Conservation (phyloP, 371 early-diverging fungal genomes). For the Rhizopus microsporus region DNA sequence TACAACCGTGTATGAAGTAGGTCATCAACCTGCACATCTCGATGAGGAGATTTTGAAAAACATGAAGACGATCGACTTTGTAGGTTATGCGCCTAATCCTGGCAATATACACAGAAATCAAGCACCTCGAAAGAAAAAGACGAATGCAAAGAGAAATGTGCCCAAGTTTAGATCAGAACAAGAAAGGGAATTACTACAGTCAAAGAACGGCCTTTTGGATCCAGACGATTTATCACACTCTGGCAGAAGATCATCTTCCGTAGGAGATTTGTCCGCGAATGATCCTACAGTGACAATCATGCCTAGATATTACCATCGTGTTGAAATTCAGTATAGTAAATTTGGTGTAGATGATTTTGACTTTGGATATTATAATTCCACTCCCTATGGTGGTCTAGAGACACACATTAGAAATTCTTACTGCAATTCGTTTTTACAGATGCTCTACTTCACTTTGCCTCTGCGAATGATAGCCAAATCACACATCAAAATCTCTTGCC, state of each 20-base stretch:
- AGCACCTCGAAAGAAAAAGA: conserved; percentile 49
- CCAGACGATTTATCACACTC: conserved; percentile 28
- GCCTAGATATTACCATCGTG: conserved; percentile 73
- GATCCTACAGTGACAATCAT: conserved; percentile 50
- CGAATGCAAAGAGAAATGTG: conserved; percentile 45
- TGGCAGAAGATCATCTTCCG: conserved; percentile 43
- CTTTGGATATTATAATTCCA: conserved; percentile 91
- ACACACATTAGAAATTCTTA: conserved; percentile 89
- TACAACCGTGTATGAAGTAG: conserved; percentile 62
- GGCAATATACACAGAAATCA: conserved; percentile 80
- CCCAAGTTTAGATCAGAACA: conserved; percentile 91
- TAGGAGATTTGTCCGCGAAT: conserved; percentile 25
- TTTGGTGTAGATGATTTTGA: conserved; percentile 98
- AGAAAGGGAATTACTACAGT: conserved; percentile 64
- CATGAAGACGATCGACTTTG: conserved; percentile 88
- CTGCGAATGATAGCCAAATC: conserved; percentile 69
- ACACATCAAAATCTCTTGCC: conserved; percentile 74
- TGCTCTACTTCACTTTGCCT: conserved; percentile 71
- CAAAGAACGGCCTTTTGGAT: conserved; percentile 35
- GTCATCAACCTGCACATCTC: conserved; percentile 67
- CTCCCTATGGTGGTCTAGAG: conserved; percentile 85
- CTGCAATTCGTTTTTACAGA: conserved; percentile 87
- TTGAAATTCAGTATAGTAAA: conserved; percentile 82
- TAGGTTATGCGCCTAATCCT: conserved; percentile 90
- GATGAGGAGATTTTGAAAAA: conserved; percentile 73